Evolutionary conservation across 2,329 filamentous ascomycete species (phyloP).

Genomic region (Dactylonectria macrodidyma): DNA sequence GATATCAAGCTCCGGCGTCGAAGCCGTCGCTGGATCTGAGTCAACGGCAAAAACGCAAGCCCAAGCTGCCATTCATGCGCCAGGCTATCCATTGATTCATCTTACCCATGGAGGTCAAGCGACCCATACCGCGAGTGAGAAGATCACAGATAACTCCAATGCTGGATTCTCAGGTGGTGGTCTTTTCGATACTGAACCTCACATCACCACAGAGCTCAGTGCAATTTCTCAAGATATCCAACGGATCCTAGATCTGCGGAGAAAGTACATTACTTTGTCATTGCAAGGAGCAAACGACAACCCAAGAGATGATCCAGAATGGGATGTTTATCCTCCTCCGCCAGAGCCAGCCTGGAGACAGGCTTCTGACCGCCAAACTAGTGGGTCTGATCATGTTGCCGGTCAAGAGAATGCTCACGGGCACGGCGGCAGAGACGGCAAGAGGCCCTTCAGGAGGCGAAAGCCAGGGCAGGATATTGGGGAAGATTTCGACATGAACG

Average conservation of each 20-base stretch:
- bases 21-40: constrained; percentile 31
- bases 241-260: constrained; percentile 87
- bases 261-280: constrained; percentile 90
- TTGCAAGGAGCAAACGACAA: constrained; percentile 88
- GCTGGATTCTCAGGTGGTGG: constrained; percentile 59
- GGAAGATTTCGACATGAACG: constrained; percentile 89
- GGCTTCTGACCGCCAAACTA: constrained; percentile 42
- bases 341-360: constrained; percentile 88
- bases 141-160: constrained; percentile 37
- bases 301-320: constrained; percentile 85
- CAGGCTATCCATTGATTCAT: constrained; percentile 23
- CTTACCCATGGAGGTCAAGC: constrained; percentile 26
- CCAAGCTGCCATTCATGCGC: constrained; percentile 25
- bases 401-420: constrained; percentile 38
- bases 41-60: constrained; percentile 31
- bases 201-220: constrained; percentile 86
- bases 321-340: constrained; percentile 92
- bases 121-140: constrained; percentile 33
- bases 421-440: constrained; percentile 48
- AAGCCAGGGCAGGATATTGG: constrained; percentile 94
- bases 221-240: constrained; percentile 93
- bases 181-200: constrained; percentile 79
- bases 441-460: constrained; percentile 71
- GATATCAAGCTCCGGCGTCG: constrained; percentile 37
- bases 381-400: constrained; percentile 33